Percentiles rank a stretch among this genome's conserved stretches.
These are phyloP conservation scores for Cupressus sempervirens DNA, from an alignment of 75 land plant species.

Conservation along the genomic window DNA sequence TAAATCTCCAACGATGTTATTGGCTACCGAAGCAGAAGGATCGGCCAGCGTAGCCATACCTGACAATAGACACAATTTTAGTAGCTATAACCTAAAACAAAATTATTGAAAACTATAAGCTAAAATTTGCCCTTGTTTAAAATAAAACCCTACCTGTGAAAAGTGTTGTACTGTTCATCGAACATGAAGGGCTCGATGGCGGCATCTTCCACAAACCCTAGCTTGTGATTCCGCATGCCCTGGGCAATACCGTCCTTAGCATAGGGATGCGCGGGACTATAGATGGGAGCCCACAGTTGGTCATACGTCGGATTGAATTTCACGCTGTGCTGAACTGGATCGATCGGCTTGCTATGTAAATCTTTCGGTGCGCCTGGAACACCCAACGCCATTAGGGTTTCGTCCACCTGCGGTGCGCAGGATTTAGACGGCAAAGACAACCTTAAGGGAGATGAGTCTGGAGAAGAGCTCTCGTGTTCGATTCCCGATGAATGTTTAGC, in stretches of 20 bases:
- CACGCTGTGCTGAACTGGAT: constrained; percentile 74
- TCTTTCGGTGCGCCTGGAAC: constrained; percentile 9
- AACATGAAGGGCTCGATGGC: constrained; percentile 77
- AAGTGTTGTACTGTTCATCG: constrained; percentile 96
- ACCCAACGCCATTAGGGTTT: constrained; percentile 61
- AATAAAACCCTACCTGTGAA: constrained; percentile 30
- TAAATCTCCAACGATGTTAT: constrained; percentile 60
- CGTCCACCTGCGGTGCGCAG: constrained; percentile 75
- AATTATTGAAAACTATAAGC: too few relatives aligned
- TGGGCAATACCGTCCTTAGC: constrained; percentile 89
- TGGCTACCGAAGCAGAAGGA: constrained; percentile 53
- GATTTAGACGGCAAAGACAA: constrained; percentile 46
- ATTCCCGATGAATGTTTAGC: neutral
- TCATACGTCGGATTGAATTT: constrained; percentile 84
- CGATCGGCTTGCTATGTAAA: constrained; percentile 44
- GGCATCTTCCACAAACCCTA: constrained; percentile 92
- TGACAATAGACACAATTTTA: neutral
- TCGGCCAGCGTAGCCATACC: constrained; percentile 90
- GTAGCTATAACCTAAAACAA: neutral
- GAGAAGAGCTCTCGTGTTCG: constrained; percentile 31
- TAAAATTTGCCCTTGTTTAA: too few relatives aligned
- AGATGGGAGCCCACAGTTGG: constrained; percentile 93
- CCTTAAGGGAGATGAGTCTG: constrained; percentile 54
- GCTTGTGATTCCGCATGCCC: constrained; percentile 88
- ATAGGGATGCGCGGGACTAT: constrained; percentile 93